phyloP scores from a whole-genome alignment of 306 rosid genomes.

The Canavalia ensiformis region DNA sequence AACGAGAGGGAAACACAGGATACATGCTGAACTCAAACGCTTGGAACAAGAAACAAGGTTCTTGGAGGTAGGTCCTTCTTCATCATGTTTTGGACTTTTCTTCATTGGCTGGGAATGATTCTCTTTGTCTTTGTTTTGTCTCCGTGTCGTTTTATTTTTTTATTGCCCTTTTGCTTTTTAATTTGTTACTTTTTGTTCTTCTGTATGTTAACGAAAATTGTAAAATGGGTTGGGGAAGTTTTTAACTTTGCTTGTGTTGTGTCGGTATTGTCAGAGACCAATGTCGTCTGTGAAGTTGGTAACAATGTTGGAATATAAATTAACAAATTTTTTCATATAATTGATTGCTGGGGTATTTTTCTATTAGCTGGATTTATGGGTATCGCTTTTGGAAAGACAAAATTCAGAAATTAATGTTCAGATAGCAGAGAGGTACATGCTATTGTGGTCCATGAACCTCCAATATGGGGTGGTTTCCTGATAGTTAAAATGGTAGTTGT shows the following conservation, averaged over 20 bases:
- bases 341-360: conserved; percentile 43
- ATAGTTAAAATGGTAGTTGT: conserved; percentile 25
- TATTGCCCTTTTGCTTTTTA: conserved; percentile 4
- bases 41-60: conserved; percentile 92
- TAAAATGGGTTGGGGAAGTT: conserved; percentile 38
- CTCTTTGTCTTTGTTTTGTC: conserved; percentile 27
- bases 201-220: conserved; percentile 11
- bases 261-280: conserved; percentile 32
- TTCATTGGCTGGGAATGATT: conserved; percentile 7
- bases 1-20: conserved; percentile 93
- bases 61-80: conserved; percentile 71
- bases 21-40: conserved; percentile 89
- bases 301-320: neutral
- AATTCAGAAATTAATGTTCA: conserved; percentile 44
- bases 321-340: neutral
- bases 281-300: neutral
- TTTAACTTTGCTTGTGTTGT: conserved; percentile 29
- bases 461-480: conserved; percentile 25
- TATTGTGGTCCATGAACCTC: conserved; percentile 37
- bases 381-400: conserved; percentile 37
- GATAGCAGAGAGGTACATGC: neutral
- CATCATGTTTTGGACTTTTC: conserved; percentile 35
- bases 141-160: conserved; percentile 35
- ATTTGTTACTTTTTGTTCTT: conserved; percentile 25
- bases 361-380: conserved; percentile 16